A percentile compares a stretch with the other conserved stretches of the same genome.
Conservation (phyloP, 768 basidiomycete species). For the Leccinum olivaceopallidum region DNA sequence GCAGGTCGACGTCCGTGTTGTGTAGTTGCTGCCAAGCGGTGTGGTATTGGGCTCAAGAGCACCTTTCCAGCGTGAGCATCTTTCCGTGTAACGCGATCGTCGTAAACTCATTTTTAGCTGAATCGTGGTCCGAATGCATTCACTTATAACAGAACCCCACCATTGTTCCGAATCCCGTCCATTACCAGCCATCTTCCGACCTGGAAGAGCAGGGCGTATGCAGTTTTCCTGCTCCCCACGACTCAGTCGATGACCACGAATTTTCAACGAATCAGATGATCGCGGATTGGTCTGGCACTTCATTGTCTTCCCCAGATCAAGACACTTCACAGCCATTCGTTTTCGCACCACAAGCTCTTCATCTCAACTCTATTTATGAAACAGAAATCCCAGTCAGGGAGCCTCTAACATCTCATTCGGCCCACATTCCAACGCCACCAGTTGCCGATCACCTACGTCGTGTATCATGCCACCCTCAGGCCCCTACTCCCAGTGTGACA, state of each 20-base stretch:
- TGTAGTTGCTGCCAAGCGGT: conserved; percentile 81
- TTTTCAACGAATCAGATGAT: background rate
- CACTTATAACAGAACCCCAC: background rate
- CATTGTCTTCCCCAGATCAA: background rate
- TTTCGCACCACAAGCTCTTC: background rate
- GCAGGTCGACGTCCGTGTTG: conserved; percentile 77
- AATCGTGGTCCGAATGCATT: background rate
- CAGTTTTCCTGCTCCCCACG: background rate
- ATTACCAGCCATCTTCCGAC: background rate
- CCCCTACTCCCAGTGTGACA: background rate
- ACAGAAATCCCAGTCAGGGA: no score
- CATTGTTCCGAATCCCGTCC: background rate
- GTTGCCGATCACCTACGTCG: background rate
- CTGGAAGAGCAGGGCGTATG: background rate
- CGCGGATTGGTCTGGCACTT: no score
- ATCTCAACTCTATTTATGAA: no score
- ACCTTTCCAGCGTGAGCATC: conserved; percentile 60
- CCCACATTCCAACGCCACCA: background rate
- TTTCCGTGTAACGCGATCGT: conserved; percentile 20
- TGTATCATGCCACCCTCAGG: background rate
- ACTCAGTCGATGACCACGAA: background rate
- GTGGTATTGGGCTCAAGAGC: conserved; percentile 82
- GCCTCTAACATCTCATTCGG: background rate
- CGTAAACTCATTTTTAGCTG: conserved; percentile 8
- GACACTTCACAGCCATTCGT: background rate